Base-by-base conservation (phyloP, 1,139 yeast genomes). In the Kodamaea sp. region DNA sequence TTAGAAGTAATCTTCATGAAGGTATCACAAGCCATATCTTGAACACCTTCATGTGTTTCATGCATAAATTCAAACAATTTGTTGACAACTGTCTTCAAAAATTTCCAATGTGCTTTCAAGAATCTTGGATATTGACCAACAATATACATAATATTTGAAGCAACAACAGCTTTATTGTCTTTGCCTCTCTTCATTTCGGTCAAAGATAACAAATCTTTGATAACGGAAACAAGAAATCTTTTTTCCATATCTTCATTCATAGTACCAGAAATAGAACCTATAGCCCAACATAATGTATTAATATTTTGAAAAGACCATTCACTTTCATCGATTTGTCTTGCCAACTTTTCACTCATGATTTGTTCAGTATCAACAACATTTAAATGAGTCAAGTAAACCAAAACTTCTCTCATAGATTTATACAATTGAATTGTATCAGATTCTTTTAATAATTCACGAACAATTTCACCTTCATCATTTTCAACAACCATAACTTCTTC, bases 241-340 rank as follows among this genome's bases (percentile, higher is more conserved):
- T 90, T 92, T 63, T 92, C 99, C 79, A 92, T 86, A 53, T 89
- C 97, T 67, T 92, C 97, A 60, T 87, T 89, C 98, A 92, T 92
- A 2, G 98, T 88, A 60, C 98, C 98, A 3, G 97, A 88, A 45
- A 94, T 92, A 10, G 97, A 90, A 44, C 99, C 99, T 62, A 92
- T 94, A 6, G 99, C 99, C 99, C 99, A 92, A 71, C 98, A 92
- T 50, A 92, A 72, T 2, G 97, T 92, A 62, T 92, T 92, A 54
- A 92, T 85, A 58, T 90, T 92, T 62, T 89, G 94, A 97, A 98
- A 92, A 27, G 97, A 90, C 99, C 99, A 92, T 67, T 94, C 98
- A 44, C 86, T 75, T 41, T 94, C 98, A 63, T 92, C 98, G 40
- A 90, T 83, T 69, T 92, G 98, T 56, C 84, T 80, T 3, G 94